phyloP scores from a whole-genome alignment of 805 yeast species.

The Debaryomyces castellii region DNA sequence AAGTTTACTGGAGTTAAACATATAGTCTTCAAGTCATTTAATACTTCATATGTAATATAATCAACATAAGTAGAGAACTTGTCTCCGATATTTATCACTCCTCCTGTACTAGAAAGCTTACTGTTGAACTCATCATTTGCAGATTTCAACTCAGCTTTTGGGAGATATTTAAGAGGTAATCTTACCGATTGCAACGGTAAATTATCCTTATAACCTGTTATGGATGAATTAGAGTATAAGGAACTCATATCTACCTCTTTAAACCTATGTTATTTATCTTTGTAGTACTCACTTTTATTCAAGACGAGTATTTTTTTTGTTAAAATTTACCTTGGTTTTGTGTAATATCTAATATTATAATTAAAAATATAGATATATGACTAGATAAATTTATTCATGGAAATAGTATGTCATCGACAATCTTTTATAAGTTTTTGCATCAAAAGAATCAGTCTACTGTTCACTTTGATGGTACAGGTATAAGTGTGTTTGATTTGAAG shows the following conservation, averaged over 20 bases:
- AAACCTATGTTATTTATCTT: neutral
- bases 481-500: constrained; percentile 91
- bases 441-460: constrained; percentile 78
- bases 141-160: neutral
- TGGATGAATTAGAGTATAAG: constrained; percentile 16
- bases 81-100: constrained; percentile 20
- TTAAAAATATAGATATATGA: neutral
- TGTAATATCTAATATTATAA: constrained; percentile 1
- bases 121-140: constrained; percentile 25
- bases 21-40: constrained; percentile 30
- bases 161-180: constrained; percentile 26
- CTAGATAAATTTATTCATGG: neutral
- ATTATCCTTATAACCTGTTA: constrained; percentile 18
- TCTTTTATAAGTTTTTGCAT: constrained; percentile 82
- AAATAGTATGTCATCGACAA: constrained; percentile 71
- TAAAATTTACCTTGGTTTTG: constrained; percentile 3
- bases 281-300: neutral
- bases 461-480: constrained; percentile 93
- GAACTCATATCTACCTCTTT: neutral
- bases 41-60: constrained; percentile 27
- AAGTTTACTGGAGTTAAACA: constrained; percentile 40
- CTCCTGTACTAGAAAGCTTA: constrained; percentile 18
- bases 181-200: constrained; percentile 15
- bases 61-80: constrained; percentile 22
- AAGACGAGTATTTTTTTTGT: neutral